A percentile compares a stretch with the other conserved stretches of the same genome.
Evolutionary conservation across 176 grass and related monocot species (phyloP).

Genomic region (Dactylis glomerata): DNA sequence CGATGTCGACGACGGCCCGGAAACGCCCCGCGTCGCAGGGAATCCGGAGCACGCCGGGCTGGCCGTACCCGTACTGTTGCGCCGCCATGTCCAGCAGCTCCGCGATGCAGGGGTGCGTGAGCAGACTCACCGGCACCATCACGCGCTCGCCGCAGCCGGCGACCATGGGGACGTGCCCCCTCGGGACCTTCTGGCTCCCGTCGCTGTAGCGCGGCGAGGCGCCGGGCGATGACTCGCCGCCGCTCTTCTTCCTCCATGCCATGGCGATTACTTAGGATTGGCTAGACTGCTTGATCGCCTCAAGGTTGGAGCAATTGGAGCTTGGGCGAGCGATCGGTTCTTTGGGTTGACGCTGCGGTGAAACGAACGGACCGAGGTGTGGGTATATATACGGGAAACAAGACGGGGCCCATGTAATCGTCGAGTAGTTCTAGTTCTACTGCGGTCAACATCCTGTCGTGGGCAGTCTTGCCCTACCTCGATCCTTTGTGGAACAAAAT

Average conservation of each 20-base stretch:
- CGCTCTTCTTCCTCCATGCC: conserved; percentile 35
- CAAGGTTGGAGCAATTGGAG: neutral
- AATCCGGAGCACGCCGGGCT: conserved; percentile 58
- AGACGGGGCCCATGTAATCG: no score
- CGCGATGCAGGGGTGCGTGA: conserved; percentile 42
- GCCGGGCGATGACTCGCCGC: neutral
- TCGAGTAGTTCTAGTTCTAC: no score
- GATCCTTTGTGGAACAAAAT: no score
- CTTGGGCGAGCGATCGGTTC: neutral
- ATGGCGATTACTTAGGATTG: neutral
- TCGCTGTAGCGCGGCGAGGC: neutral
- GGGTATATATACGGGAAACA: no score
- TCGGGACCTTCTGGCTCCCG: neutral
- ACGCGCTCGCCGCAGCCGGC: conserved; percentile 36
- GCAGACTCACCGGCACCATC: conserved; percentile 52
- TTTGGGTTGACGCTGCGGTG: no score
- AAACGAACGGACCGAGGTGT: no score
- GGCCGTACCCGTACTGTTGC: conserved; percentile 36
- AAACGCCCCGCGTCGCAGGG: no score
- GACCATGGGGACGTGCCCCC: conserved; percentile 57
- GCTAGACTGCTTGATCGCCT: neutral
- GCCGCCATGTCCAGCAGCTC: conserved; percentile 58
- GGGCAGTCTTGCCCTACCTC: no score
- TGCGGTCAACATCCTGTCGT: no score
- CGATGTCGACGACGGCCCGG: no score